These are phyloP conservation scores for Rhynchospora pubera DNA, from an alignment of 176 grass and related monocot genomes.

Conservation along the genomic window DNA sequence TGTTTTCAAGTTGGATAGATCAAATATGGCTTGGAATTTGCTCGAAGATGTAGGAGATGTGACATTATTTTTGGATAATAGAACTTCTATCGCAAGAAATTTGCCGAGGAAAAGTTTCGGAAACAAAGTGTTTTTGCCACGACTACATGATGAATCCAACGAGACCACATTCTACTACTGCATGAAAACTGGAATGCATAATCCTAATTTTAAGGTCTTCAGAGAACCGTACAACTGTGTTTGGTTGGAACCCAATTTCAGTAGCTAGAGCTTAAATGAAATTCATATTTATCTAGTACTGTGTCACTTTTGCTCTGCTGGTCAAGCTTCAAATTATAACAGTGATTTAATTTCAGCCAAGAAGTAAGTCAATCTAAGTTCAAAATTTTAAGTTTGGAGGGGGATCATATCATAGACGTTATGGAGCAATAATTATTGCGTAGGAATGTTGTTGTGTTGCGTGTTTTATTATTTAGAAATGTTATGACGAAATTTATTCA, in stretches of 20 bases:
- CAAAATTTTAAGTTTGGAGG: no score
- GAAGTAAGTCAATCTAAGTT: not conserved
- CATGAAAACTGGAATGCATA: no score
- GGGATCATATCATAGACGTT: no score
- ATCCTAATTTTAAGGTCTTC: no score
- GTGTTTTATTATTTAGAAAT: no score
- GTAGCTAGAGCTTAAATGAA: not conserved
- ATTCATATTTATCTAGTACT: not conserved
- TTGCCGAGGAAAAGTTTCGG: not conserved
- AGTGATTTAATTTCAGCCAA: no score
- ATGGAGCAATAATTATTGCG: no score
- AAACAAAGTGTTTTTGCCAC: not conserved
- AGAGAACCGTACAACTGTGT: not conserved
- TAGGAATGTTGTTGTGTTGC: no score
- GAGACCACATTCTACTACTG: not conserved
- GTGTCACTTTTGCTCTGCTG: not conserved
- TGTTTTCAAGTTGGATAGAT: not conserved
- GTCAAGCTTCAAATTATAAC: not conserved
- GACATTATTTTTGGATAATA: not conserved
- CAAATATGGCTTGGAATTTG: not conserved
- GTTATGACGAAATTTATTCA: no score
- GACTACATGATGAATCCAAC: not conserved
- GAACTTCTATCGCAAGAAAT: not conserved
- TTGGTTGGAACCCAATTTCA: not conserved
- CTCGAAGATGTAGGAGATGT: not conserved